Evolutionary conservation across 2,329 filamentous ascomycete genomes (phyloP).

Genomic region (Monilinia polystroma): DNA sequence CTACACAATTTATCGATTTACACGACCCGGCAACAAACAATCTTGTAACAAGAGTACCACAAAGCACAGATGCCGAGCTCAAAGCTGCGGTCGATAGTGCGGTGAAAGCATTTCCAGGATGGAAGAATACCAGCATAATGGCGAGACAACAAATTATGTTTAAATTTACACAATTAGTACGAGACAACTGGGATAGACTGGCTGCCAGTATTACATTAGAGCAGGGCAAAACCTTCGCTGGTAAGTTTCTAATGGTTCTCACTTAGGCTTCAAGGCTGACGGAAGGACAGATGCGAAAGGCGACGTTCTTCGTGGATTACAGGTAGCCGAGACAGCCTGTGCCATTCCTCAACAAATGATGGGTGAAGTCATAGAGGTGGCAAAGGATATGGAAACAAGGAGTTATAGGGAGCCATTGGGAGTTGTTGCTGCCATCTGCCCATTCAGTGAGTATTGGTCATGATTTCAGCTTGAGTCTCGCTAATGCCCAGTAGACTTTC

Average conservation of each 20-base stretch:
- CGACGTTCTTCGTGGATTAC: slow-evolving; percentile 77
- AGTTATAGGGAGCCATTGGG: slow-evolving; percentile 80
- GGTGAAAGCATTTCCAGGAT: slow-evolving; percentile 70
- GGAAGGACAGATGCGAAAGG: slow-evolving; percentile 63
- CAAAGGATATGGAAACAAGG: slow-evolving; percentile 87
- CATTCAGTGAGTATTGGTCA: slow-evolving; percentile 63
- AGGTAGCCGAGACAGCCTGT: slow-evolving; percentile 81
- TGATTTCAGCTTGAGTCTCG: not conserved
- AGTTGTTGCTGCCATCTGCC: slow-evolving; percentile 80
- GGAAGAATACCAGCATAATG: slow-evolving; percentile 71
- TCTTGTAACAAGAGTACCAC: slow-evolving; percentile 77
- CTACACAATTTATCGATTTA: slow-evolving; percentile 74
- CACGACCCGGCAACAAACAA: slow-evolving; percentile 84
- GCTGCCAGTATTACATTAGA: slow-evolving; percentile 84
- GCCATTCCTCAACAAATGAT: slow-evolving; percentile 78
- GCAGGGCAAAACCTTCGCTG: slow-evolving; percentile 82
- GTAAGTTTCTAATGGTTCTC: slow-evolving; percentile 27
- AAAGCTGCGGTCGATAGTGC: slow-evolving; percentile 73
- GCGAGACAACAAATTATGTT: slow-evolving; percentile 83
- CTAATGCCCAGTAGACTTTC: slow-evolving; percentile 62
- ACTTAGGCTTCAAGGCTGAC: slow-evolving; percentile 5
- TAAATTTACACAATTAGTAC: slow-evolving; percentile 75
- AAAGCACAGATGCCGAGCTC: slow-evolving; percentile 77
- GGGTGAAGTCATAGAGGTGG: slow-evolving; percentile 79
- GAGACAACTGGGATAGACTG: slow-evolving; percentile 81